These are phyloP conservation scores for Hevea brasiliensis DNA, from an alignment of 345 rosid genomes.

Conservation along the genomic window DNA sequence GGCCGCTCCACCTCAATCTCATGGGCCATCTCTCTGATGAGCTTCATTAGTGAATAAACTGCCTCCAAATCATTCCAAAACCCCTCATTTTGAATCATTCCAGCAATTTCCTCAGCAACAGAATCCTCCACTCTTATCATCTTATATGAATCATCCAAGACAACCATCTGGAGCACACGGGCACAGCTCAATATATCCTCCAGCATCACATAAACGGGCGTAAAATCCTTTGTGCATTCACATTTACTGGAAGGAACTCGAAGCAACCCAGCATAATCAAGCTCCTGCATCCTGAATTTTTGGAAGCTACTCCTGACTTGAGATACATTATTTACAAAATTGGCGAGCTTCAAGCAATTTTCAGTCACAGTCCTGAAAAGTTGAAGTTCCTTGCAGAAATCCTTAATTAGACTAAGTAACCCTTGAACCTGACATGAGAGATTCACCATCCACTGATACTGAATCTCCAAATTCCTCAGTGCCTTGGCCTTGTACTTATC, in stretches of 20 bases:
- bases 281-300: conserved; percentile 46
- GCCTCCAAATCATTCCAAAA: conserved; percentile 58
- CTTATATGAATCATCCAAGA: conserved; percentile 46
- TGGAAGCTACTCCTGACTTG: conserved; percentile 48
- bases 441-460: conserved; percentile 58
- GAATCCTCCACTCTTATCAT: conserved; percentile 41
- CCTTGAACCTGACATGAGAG: conserved; percentile 59
- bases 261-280: conserved; percentile 40
- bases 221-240: conserved; percentile 32
- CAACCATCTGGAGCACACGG: conserved; percentile 45
- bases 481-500: conserved; percentile 49
- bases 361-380: conserved; percentile 43
- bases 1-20: conserved; percentile 54
- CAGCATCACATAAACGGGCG: conserved; percentile 40
- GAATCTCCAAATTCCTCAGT: conserved; percentile 55
- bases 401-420: conserved; percentile 45
- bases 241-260: conserved; percentile 44
- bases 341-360: conserved; percentile 49
- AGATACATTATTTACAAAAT: conserved; percentile 46
- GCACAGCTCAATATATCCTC: conserved; percentile 49
- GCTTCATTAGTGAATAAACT: too few relatives aligned
- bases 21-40: conserved; percentile 47
- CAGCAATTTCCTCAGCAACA: conserved; percentile 39
- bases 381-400: conserved; percentile 48
- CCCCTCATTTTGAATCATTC: conserved; percentile 42